Base-by-base conservation (phyloP, 169 alveolate genomes). In the Prorocentrum cordatum region DNA sequence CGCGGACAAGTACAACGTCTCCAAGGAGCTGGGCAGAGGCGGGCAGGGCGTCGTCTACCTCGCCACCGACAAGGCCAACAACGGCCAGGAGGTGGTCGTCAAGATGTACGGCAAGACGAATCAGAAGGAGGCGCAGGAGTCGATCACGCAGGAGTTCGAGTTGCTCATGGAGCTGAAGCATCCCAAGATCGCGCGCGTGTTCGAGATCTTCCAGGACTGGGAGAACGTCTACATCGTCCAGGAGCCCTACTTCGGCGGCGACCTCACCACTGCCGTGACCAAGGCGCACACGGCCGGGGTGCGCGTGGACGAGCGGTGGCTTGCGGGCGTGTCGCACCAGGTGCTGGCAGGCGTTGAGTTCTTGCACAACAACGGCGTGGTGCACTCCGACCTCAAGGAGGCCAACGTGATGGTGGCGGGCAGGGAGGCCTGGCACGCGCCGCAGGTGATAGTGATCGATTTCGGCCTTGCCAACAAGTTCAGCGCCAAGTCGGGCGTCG, bases 331-430 rank as follows among this genome's bases (percentile, higher is more conserved):
- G 9, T 16, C 16, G 9, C n/a, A 9, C 54, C 54, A 61, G 0
- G 12, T 29, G n/a, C 26, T 61, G 50, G 31, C 33, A 32, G 75
- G 75, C 2, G 75, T 64, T 32, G 75, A 26, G 1, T 64, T 26
- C 75, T 26, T 64, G 42, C 75, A 64, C 47, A 14, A 29, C 33
- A 39, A 64, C n/a, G 47, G 39, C 20, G 32, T 64, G 47, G 32
- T 64, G 75, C 75, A 64, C 47, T 64, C 47, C 50, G 75, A 64
- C 75, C 47, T 64, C 32, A 64, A 64, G 47, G 75, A 64, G 39
- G 22, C 75, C 31, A 64, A 64, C 20, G 75, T 64, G 10, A 64
- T 64, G 75, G 32, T 64, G 12, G n/a, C n/a, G n/a, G 75, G 68
- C 24, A 18, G 35, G 22, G 50, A 32, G n/a, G 27, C 36, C 14